A percentile compares a stretch with the other conserved stretches of the same genome.
phyloP scores from a whole-genome alignment of 352 stramenopile species.

The Globisporangium okanoganense region DNA sequence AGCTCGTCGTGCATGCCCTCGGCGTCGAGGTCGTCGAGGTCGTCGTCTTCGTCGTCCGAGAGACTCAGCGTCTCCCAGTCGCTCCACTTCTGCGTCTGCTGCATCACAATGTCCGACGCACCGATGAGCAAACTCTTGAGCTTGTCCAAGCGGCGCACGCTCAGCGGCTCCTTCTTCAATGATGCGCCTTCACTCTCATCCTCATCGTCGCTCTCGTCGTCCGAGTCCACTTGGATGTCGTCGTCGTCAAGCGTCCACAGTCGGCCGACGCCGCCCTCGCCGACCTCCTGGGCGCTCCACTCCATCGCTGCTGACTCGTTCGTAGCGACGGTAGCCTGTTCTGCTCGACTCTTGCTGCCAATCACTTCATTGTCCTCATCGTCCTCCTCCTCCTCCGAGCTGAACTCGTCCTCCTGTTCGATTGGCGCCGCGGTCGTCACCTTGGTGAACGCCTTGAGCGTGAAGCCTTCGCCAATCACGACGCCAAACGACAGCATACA shows the following conservation, averaged over 20 bases:
- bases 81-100: slow-evolving; percentile 57
- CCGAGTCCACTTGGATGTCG: slow-evolving; percentile 66
- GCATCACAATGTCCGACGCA: slow-evolving; percentile 50
- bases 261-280: slow-evolving; percentile 58
- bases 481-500: slow-evolving; percentile 80
- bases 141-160: slow-evolving; percentile 41
- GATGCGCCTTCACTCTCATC: slow-evolving; percentile 32
- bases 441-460: slow-evolving; percentile 69
- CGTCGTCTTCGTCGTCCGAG: slow-evolving; percentile 74
- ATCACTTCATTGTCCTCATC: slow-evolving; percentile 16
- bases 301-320: slow-evolving; percentile 19
- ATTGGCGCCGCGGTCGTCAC: slow-evolving; percentile 59
- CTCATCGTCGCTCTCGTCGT: slow-evolving; percentile 49
- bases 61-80: slow-evolving; percentile 79
- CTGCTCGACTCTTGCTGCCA: not conserved
- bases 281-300: slow-evolving; percentile 73
- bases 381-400: slow-evolving; percentile 49
- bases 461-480: slow-evolving; percentile 74
- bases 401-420: slow-evolving; percentile 73
- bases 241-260: slow-evolving; percentile 86
- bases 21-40: slow-evolving; percentile 47
- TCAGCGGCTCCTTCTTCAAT: slow-evolving; percentile 22
- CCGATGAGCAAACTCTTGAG: slow-evolving; percentile 73
- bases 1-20: slow-evolving; percentile 35
- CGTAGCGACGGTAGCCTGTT: not conserved